phyloP scores from a whole-genome alignment of 2,329 filamentous ascomycete species.

The Didymellaceae sp. region DNA sequence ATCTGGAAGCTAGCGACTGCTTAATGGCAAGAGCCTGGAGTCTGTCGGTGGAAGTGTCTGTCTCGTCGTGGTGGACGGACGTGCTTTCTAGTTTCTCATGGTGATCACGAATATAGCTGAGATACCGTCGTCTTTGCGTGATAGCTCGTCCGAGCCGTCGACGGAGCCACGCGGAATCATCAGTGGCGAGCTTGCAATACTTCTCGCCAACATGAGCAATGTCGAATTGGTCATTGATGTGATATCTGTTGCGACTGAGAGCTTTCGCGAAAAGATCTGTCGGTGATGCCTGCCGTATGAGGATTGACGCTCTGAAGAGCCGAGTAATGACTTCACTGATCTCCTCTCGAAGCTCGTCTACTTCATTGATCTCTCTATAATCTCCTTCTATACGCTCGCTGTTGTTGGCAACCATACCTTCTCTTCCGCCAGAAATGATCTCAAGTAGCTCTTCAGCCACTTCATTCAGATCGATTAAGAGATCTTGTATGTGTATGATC shows the following conservation, averaged over 20 bases:
- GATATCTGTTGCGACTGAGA: background rate
- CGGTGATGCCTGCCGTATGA: background rate
- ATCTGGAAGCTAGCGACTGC: too few relatives aligned
- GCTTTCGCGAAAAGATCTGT: background rate
- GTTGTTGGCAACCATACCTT: too few relatives aligned
- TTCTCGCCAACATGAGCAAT: background rate
- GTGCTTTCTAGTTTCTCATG: background rate
- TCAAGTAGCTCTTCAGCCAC: too few relatives aligned
- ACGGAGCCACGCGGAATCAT: background rate
- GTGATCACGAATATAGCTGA: background rate
- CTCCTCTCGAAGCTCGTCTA: background rate
- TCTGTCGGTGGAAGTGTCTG: background rate
- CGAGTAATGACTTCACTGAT: background rate
- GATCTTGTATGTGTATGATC: background rate
- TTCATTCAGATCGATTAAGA: background rate
- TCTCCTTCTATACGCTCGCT: too few relatives aligned
- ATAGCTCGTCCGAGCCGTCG: background rate
- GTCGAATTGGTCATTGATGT: background rate
- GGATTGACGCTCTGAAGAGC: background rate
- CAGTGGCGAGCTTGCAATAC: background rate
- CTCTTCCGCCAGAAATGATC: too few relatives aligned
- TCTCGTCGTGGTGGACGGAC: background rate
- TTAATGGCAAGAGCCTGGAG: too few relatives aligned
- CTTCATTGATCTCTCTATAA: too few relatives aligned
- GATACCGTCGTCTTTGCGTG: background rate